Percentiles rank a stretch among this genome's conserved stretches.
These are phyloP conservation scores for Fusarium piperis DNA, from an alignment of 2,329 filamentous ascomycete genomes.

Conservation along the genomic window DNA sequence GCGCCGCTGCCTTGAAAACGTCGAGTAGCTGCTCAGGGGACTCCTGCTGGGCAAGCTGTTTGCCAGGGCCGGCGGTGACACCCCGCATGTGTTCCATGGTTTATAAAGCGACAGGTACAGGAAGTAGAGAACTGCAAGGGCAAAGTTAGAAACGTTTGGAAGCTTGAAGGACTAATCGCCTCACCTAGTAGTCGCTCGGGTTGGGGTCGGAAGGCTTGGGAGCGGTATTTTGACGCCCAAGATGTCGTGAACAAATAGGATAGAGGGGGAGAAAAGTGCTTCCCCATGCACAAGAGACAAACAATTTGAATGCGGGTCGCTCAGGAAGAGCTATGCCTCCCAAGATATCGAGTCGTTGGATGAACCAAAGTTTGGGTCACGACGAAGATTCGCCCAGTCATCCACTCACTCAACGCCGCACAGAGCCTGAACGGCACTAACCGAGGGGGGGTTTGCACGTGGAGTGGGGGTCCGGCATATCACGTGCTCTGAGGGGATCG, in stretches of 20 bases:
- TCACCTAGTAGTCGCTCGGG: conserved; percentile 8
- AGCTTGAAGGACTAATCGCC: conserved; percentile 17
- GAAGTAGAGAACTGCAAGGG: conserved; percentile 7
- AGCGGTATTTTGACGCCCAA: not conserved
- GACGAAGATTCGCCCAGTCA: conserved; percentile 31
- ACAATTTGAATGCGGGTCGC: conserved; percentile 11
- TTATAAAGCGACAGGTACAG: not conserved
- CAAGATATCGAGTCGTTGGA: conserved; percentile 17
- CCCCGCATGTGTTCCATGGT: conserved; percentile 49
- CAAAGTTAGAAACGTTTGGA: conserved; percentile 20
- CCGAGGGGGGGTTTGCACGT: conserved; percentile 43
- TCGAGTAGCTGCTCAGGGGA: conserved; percentile 77
- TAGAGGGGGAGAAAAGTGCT: not conserved
- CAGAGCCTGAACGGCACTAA: conserved; percentile 42
- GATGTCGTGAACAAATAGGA: not conserved
- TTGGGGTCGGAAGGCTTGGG: not conserved
- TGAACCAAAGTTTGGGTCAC: conserved; percentile 31
- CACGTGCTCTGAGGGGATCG: conserved; percentile 32
- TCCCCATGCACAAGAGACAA: conserved; percentile 5
- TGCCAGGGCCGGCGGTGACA: conserved; percentile 40
- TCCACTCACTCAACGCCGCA: conserved; percentile 28
- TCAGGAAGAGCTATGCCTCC: conserved; percentile 18
- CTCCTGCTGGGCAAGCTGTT: conserved; percentile 47
- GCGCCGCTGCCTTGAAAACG: conserved; percentile 89
- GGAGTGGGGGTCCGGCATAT: conserved; percentile 21